A percentile compares a stretch with the other conserved stretches of the same genome.
Evolutionary conservation across 1,139 yeast species (phyloP).

Genomic region (Candida albicans): DNA sequence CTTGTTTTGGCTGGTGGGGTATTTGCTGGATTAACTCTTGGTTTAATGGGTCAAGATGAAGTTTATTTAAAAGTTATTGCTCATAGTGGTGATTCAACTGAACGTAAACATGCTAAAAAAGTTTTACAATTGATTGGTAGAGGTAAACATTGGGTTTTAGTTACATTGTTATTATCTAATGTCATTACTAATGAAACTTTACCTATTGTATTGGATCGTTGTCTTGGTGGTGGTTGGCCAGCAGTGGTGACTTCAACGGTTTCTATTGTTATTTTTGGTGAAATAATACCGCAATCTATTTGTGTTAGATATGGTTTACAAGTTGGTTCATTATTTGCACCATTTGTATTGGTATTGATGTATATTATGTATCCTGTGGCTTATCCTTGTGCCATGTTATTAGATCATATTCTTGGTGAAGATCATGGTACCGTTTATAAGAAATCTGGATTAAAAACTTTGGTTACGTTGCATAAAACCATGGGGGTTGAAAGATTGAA

Average conservation of each 20-base stretch:
- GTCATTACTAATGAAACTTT: conserved; percentile 94
- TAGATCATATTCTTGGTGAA: conserved; percentile 86
- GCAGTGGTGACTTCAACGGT: conserved; percentile 93
- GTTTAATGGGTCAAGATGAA: conserved; percentile 97
- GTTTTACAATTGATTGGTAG: conserved; percentile 71
- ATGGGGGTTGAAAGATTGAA: conserved; percentile 95
- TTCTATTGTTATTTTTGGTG: conserved; percentile 92
- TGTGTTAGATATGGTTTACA: conserved; percentile 92
- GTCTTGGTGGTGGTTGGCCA: conserved; percentile 96
- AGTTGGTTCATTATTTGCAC: conserved; percentile 88
- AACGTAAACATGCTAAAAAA: conserved; percentile 68
- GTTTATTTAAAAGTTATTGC: conserved; percentile 77
- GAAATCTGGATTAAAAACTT: conserved; percentile 87
- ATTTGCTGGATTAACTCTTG: conserved; percentile 93
- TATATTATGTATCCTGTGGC: conserved; percentile 90
- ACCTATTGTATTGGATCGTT: conserved; percentile 89
- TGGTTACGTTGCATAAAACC: conserved; percentile 88
- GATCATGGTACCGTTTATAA: conserved; percentile 96
- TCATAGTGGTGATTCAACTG: conserved; percentile 56
- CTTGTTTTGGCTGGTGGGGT: conserved; percentile 90
- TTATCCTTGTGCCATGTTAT: conserved; percentile 79
- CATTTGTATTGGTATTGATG: conserved; percentile 84
- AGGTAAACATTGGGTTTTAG: conserved; percentile 98
- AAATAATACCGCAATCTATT: conserved; percentile 90
- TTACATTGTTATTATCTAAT: conserved; percentile 78